Evolutionary conservation across 2,329 filamentous ascomycete species (phyloP), one percentile per base, ranked within the genome.

Genomic region (Whalleya microplaca): DNA sequence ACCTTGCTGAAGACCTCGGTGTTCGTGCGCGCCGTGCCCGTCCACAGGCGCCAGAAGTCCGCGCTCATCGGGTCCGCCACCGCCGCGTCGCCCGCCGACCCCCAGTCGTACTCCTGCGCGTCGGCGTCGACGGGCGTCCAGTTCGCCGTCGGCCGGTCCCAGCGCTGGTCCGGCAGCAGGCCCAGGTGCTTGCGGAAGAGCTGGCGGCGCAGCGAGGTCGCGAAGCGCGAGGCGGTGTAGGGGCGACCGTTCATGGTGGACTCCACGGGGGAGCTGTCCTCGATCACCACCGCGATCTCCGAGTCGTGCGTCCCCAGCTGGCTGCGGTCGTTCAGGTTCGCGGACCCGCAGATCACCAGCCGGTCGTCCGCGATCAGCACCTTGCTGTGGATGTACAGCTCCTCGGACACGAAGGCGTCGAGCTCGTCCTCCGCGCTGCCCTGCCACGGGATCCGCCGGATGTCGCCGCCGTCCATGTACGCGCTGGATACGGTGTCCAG

Each of bases 161-260:
- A 85, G 32, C 80, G 78, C 72, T 96, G 91, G 8, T 91, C 80
- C 0, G 88, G 87, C 9, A 96, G 80, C 8, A 96, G 81, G 43
- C 94, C 94, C 1, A 97, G 83, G 71, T 97, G 94, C 77, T 97
- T 96, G 64, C 93, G 86, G 85, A 91, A 96, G 61, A 97, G 84
- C 71, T 92, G 86, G 37, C 93, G 85, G 20, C 94, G 89, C 10
- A 97, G 86, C 1, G 88, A 91, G 4, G 91, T 79, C 1, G 92
- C 92, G 69, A 94, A 93, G 54, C 84, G 82, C 8, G 87, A 87
- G 7, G 91, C 94, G 29, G 80, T 82, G 77, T 83, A 96, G 0
- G 85, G 85, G 20, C 80, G 77, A 2, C 91, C 90, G 61, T 88
- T 82, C 90, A 96, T 96, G 58, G 73, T 76, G 18, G 86, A 88